These are phyloP conservation scores for Nakazawaea siamensis DNA, from an alignment of 805 yeast genomes.

Conservation along the genomic window DNA sequence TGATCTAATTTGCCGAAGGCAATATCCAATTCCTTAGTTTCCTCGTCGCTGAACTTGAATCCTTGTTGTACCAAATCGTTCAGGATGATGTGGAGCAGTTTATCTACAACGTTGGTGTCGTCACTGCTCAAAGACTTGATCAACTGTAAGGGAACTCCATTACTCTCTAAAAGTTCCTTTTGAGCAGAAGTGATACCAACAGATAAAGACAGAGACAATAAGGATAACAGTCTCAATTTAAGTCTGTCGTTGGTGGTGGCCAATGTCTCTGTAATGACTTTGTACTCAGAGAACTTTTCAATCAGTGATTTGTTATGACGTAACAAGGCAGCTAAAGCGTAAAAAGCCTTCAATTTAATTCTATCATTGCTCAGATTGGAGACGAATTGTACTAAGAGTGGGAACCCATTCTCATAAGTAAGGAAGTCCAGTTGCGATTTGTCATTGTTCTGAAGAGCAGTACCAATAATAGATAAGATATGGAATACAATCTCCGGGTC, in stretches of 20 bases:
- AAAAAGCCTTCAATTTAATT: conserved; percentile 57
- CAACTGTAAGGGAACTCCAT: no score
- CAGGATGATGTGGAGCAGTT: conserved; percentile 41
- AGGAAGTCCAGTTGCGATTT: conserved; percentile 62
- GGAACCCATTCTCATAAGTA: conserved; percentile 39
- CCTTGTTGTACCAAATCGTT: conserved; percentile 32
- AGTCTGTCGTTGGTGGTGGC: conserved; percentile 26
- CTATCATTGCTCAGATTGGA: conserved; percentile 13
- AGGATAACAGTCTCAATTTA: conserved; percentile 45
- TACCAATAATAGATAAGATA: conserved; percentile 73
- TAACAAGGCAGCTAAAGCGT: conserved; percentile 67
- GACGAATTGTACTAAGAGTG: conserved; percentile 26
- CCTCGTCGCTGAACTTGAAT: conserved; percentile 37
- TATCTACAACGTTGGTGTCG: conserved; percentile 47
- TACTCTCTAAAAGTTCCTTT: not conserved
- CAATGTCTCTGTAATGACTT: conserved; percentile 11
- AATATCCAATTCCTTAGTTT: conserved; percentile 25
- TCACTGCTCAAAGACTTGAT: conserved; percentile 24
- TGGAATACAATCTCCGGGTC: conserved; percentile 36
- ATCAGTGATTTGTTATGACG: conserved; percentile 60
- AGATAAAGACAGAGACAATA: conserved; percentile 52
- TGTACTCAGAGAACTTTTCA: conserved; percentile 38
- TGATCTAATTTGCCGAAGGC: conserved; percentile 33
- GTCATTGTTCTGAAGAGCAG: conserved; percentile 88
- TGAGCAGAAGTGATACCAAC: conserved; percentile 21